Percentiles rank a stretch among this genome's conserved stretches.
Evolutionary conservation across 495 filamentous ascomycete genomes (phyloP).

Genomic region (Jackrogersella minutella): DNA sequence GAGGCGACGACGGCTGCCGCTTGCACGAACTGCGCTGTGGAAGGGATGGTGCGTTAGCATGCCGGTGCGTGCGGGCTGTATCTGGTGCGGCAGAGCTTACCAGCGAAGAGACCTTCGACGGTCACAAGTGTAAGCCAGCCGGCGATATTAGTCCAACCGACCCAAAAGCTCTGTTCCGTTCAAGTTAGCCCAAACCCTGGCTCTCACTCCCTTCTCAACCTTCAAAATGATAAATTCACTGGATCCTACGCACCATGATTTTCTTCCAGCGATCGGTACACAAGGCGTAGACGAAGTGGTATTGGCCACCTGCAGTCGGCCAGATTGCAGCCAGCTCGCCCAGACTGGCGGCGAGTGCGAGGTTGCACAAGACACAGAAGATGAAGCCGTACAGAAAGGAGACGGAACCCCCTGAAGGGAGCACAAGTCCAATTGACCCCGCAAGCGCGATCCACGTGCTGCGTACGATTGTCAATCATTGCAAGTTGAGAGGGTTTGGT

Average conservation of each 20-base stretch:
- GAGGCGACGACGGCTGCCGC: slow-evolving; percentile 47
- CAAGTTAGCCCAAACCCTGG: slow-evolving; percentile 5
- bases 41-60: neutral
- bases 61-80: neutral
- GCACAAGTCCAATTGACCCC: slow-evolving; percentile 46
- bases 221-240: too few relatives aligned
- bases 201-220: neutral
- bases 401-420: slow-evolving; percentile 47
- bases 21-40: slow-evolving; percentile 45
- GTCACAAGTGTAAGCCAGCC: slow-evolving; percentile 54
- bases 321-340: slow-evolving; percentile 61
- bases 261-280: slow-evolving; percentile 46
- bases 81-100: slow-evolving; percentile 21
- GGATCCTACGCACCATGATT: slow-evolving; percentile 37
- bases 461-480: neutral
- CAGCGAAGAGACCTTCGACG: slow-evolving; percentile 48
- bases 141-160: slow-evolving; percentile 51
- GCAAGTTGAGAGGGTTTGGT: neutral
- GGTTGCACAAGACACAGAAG: slow-evolving; percentile 52
- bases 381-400: slow-evolving; percentile 47
- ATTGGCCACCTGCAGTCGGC: slow-evolving; percentile 63
- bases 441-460: slow-evolving; percentile 50
- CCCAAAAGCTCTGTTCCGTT: slow-evolving; percentile 45
- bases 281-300: slow-evolving; percentile 57
- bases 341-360: slow-evolving; percentile 55